Base-by-base conservation (phyloP, 1,284 basidiomycete species). In the Boletellus deceptivus region DNA sequence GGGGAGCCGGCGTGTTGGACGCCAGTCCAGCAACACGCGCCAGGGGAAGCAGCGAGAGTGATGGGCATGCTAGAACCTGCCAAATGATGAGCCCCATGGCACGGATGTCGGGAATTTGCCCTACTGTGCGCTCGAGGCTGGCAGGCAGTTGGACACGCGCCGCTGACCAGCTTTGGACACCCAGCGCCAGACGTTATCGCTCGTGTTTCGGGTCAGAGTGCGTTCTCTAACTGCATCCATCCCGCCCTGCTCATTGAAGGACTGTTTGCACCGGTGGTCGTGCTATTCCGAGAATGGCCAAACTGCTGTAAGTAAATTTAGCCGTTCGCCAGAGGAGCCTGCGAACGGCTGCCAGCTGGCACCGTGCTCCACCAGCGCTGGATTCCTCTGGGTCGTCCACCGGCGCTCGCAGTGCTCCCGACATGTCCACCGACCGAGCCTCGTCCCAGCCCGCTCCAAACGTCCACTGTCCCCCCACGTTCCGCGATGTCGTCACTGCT, bases 1-100 rank as follows among this genome's bases (percentile, higher is more conserved):
- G 79, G 67, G 1, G 63, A 69, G 9, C 81, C 79, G 2, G 65
- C 60, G 60, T 82, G 78, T 52, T 76, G 72, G 24, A 82, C 63
- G 27, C 69, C 72, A 35, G 66, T 70, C 55, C 74, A 70, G 56
- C 79, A 82, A 55, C 73, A 75, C 38, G 72, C 66, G n/a, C 70
- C 61, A 6, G 70, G 72, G 18, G 70, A 61, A 20, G 70, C 64
- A 49, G 75, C 71, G 33, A 77, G 68, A 34, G 63, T 56, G 3
- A 4, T 17, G 27, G 57, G 52, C 62, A 65, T 65, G 14, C 8
- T 9, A 31, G 29, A 31, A 14, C 29, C 29, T 31, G 29, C 29
- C 29, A 14, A 31, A 31, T 13, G 3, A 14, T 14, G 29, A 31
- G 5, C 29, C 29, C 2, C 29, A 11, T 49, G 16, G 38, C 11